phyloP scores from a whole-genome alignment of 2,329 filamentous ascomycete genomes.

The Fusarium sp. region DNA sequence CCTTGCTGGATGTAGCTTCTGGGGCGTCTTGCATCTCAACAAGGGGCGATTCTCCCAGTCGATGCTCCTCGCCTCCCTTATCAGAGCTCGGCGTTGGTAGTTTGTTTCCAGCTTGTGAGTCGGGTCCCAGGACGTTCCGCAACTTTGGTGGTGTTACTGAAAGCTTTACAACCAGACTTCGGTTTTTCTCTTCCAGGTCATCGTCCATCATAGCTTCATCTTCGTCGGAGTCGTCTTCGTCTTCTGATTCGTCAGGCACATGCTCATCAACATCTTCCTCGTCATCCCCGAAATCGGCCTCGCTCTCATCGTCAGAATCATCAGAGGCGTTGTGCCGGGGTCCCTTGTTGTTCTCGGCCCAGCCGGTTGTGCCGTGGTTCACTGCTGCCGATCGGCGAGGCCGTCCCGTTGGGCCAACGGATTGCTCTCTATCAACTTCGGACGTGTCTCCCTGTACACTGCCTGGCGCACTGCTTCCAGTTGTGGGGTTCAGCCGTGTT shows the following conservation, averaged over 20 bases:
- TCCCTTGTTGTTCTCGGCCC: slow-evolving; percentile 45
- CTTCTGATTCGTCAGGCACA: slow-evolving; percentile 68
- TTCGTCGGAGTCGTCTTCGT: slow-evolving; percentile 69
- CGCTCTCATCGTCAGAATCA: slow-evolving; percentile 73
- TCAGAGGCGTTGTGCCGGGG: slow-evolving; percentile 59
- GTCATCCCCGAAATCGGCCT: slow-evolving; percentile 80
- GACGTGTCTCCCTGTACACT: slow-evolving; percentile 59
- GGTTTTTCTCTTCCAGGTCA: slow-evolving; percentile 58
- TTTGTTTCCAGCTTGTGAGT: slow-evolving; percentile 36
- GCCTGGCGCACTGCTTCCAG: slow-evolving; percentile 58
- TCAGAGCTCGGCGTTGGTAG: slow-evolving; percentile 37
- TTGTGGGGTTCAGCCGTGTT: slow-evolving; percentile 72
- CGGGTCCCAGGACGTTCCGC: slow-evolving; percentile 45
- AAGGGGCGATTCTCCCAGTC: slow-evolving; percentile 18
- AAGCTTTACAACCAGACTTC: slow-evolving; percentile 81
- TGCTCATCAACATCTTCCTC: slow-evolving; percentile 77
- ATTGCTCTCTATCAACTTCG: slow-evolving; percentile 53
- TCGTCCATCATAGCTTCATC: slow-evolving; percentile 66
- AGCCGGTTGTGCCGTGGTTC: slow-evolving; percentile 62
- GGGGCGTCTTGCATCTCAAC: slow-evolving; percentile 45
- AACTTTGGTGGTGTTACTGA: slow-evolving; percentile 59
- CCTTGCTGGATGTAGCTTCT: slow-evolving; percentile 5
- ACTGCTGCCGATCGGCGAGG: slow-evolving; percentile 62
- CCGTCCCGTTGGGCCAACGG: slow-evolving; percentile 58
- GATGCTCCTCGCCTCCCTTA: slow-evolving; percentile 25